phyloP scores from a whole-genome alignment of 495 filamentous ascomycete species.

The Massariosphaeria phaeospora region DNA sequence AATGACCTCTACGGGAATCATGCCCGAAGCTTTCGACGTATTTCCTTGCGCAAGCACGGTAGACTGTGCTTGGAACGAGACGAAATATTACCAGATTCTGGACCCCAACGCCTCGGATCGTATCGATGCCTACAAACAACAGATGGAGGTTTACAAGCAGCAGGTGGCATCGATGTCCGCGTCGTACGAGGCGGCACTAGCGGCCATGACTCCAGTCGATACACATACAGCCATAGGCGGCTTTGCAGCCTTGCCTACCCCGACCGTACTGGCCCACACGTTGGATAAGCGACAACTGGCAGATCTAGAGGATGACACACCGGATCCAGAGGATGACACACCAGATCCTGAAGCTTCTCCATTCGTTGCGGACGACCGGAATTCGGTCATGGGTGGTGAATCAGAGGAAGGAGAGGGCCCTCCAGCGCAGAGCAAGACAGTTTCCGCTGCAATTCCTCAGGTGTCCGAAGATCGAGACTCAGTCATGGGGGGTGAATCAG shows the following conservation, averaged over 20 bases:
- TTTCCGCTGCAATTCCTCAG: too few relatives aligned
- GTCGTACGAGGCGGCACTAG: conserved; percentile 15
- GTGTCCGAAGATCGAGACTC: background rate
- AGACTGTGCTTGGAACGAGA: conserved; percentile 74
- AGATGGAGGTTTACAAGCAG: conserved; percentile 11
- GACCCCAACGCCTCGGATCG: conserved; percentile 25
- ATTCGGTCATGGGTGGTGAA: too few relatives aligned
- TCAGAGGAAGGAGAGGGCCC: too few relatives aligned
- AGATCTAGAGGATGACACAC: background rate
- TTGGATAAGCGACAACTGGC: conserved; percentile 11
- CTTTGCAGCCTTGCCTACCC: background rate
- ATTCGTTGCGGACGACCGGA: too few relatives aligned
- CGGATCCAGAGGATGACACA: background rate
- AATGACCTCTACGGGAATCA: conserved; percentile 69
- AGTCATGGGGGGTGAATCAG: background rate
- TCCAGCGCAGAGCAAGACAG: too few relatives aligned
- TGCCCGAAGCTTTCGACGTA: conserved; percentile 64
- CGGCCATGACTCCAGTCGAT: conserved; percentile 17
- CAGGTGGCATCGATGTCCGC: conserved; percentile 16
- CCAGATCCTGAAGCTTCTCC: background rate
- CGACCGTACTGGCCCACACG: conserved; percentile 2
- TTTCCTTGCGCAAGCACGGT: conserved; percentile 62
- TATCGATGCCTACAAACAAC: conserved; percentile 6
- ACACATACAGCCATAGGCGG: background rate
- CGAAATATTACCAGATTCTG: conserved; percentile 35